Conservation (phyloP, 495 filamentous ascomycete species). For the Neurospora discreta region DNA sequence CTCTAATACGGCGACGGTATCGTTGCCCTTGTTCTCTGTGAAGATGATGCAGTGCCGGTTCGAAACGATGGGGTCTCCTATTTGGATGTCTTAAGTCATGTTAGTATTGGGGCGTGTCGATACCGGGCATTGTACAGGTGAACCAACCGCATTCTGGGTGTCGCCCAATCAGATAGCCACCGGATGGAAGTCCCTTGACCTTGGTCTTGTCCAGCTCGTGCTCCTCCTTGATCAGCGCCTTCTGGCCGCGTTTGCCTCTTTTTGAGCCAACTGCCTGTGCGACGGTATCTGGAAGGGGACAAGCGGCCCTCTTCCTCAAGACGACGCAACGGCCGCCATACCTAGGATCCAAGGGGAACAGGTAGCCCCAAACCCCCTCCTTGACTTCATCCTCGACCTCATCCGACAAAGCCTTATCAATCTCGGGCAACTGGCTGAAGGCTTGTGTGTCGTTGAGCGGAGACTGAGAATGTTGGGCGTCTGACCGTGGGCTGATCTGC, state of each 20-base stretch:
- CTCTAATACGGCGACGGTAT: conserved; percentile 70
- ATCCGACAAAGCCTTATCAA: conserved; percentile 61
- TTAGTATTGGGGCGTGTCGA: conserved; percentile 10
- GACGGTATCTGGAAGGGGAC: conserved; percentile 41
- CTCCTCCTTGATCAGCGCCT: conserved; percentile 38
- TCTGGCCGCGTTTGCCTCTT: conserved; percentile 28
- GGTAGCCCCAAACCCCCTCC: conserved; percentile 92
- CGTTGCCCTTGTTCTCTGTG: conserved; percentile 72
- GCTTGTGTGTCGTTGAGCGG: conserved; percentile 51
- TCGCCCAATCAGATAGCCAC: conserved; percentile 85
- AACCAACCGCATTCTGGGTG: conserved; percentile 87
- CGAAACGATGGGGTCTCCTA: conserved; percentile 77
- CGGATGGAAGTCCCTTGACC: conserved; percentile 45
- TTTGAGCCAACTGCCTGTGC: conserved; percentile 9
- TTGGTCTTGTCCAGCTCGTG: conserved; percentile 48
- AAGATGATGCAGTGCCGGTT: conserved; percentile 92
- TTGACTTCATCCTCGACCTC: conserved; percentile 79
- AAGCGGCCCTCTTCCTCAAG: conserved; percentile 54
- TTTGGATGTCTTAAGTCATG: conserved; percentile 51
- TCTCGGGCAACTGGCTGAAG: conserved; percentile 57
- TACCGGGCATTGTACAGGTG: neutral
- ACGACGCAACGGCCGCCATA: conserved; percentile 59
- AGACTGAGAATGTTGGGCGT: conserved; percentile 35
- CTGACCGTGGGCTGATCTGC: conserved; percentile 21
- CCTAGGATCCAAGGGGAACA: conserved; percentile 65